Evolutionary conservation across 257 asterid genomes (phyloP), one percentile per base, ranked within the genome.

Genomic region (Pogostemon cablin): DNA sequence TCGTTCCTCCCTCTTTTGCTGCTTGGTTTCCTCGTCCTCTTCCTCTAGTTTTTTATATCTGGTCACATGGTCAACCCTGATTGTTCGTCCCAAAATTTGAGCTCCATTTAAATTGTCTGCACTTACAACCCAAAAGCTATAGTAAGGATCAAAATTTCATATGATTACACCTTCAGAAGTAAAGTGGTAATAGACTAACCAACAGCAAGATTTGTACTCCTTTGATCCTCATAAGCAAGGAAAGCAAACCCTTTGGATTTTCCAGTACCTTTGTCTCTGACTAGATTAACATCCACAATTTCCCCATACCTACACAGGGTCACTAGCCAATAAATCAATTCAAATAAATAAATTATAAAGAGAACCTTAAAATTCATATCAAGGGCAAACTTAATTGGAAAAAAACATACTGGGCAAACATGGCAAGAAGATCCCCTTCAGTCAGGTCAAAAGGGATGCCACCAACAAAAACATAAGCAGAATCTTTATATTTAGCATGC

Each of bases 201-300:
- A 39, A 95, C 98, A 9, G 96, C 96, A 3, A 91, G 98, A 81
- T 9, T 91, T 9, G 99, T 91, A 77, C 99, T 91, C 58, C 99
- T 86, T 79, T 95, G 99, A 83, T 95, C 99, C 84, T 95, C 99
- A 34, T 95, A 95, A 3, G 98, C 99, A 70, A 95, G 20, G 77
- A 95, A 95, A 38, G 96, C 96, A 70, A 91, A 95, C 9, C 99
- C 99, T 73, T 91, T 91, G 11, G 99, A 95, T 83, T 95, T 93
- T 3, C 98, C 99, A 2, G 99, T 95, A 54, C 79, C 91, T 80
- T 88, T 95, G 76, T 95, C 99, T 78, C 96, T 79, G 55, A 95
- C 81, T 37, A 95, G 83, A 73, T 95, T 95, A 61, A 84, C 92
- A 82, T 95, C 99, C 39, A 91, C 99, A 76, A 91, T 63, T 78